A percentile compares a stretch with the other conserved stretches of the same genome.
These are phyloP conservation scores for Boletus smithii DNA, from an alignment of 1,284 basidiomycete species.

Conservation along the genomic window DNA sequence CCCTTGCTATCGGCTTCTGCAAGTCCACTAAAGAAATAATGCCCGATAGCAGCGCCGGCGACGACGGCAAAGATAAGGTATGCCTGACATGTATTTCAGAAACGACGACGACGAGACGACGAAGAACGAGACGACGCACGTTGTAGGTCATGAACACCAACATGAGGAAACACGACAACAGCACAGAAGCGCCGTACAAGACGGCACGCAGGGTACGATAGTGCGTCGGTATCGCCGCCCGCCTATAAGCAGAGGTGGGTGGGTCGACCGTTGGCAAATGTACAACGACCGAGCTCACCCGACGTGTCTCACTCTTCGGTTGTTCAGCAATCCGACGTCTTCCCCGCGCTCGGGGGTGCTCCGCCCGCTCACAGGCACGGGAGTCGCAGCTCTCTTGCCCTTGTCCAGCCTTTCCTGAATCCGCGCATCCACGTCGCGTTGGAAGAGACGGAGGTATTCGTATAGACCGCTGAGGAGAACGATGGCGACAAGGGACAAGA, in stretches of 20 bases:
- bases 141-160: conserved; percentile 88
- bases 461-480: conserved; percentile 64
- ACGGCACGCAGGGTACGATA: conserved; percentile 56
- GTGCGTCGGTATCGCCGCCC: conserved; percentile 46
- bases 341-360: conserved; percentile 44
- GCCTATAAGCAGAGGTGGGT: not conserved
- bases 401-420: conserved; percentile 53
- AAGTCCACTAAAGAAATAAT: conserved; percentile 62
- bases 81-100: conserved; percentile 45
- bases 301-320: conserved; percentile 38
- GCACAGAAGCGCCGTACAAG: conserved; percentile 64
- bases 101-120: not conserved
- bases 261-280: not conserved
- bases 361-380: conserved; percentile 40
- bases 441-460: conserved; percentile 68
- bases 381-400: conserved; percentile 39
- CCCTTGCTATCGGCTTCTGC: conserved; percentile 62
- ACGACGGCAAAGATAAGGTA: conserved; percentile 76
- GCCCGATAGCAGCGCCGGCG: conserved; percentile 66
- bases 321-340: conserved; percentile 52
- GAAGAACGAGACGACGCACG: conserved; percentile 38
- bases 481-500: conserved; percentile 61
- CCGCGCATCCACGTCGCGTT: conserved; percentile 52
- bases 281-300: conserved; percentile 34
- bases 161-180: conserved; percentile 84